phyloP scores from a whole-genome alignment of 2,329 filamentous ascomycete species.

The Penicillium paneum region DNA sequence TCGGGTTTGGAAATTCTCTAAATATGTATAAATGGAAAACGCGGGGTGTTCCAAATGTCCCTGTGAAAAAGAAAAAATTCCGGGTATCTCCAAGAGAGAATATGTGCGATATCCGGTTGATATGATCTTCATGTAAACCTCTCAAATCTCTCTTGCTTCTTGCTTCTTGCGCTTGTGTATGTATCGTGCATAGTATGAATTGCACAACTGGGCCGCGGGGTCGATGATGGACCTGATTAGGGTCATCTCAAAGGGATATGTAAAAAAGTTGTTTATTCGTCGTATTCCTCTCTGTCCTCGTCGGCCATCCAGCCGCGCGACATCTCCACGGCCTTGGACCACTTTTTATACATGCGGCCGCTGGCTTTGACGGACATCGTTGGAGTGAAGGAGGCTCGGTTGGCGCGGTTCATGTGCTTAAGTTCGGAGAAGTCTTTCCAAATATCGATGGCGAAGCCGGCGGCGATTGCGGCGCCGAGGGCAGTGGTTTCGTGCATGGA shows the following conservation, averaged over 20 bases:
- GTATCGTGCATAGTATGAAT: neutral
- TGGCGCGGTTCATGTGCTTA: conserved; percentile 67
- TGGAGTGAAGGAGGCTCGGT: conserved; percentile 68
- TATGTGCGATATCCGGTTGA: conserved; percentile 5
- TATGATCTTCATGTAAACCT: neutral
- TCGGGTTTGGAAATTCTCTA: conserved; percentile 12
- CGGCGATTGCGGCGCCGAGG: conserved; percentile 82
- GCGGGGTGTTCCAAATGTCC: conserved; percentile 4
- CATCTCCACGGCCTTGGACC: conserved; percentile 77
- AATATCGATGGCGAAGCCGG: conserved; percentile 74
- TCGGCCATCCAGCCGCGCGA: conserved; percentile 63
- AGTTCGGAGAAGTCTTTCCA: conserved; percentile 75
- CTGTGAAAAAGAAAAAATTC: neutral
- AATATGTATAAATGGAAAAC: conserved; percentile 24
- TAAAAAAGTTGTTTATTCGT: conserved; percentile 19
- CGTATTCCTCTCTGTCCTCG: conserved; percentile 26
- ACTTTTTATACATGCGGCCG: conserved; percentile 63
- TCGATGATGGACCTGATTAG: neutral
- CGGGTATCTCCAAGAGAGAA: conserved; percentile 7
- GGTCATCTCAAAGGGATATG: conserved; percentile 8
- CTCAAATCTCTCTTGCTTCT: neutral
- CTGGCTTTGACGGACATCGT: conserved; percentile 59
- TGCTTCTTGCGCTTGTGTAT: neutral
- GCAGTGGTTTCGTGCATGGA: conserved; percentile 89
- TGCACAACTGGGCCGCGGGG: neutral